Base-by-base conservation (phyloP, 805 yeast genomes). In the Barnettozyma sucrosica region DNA sequence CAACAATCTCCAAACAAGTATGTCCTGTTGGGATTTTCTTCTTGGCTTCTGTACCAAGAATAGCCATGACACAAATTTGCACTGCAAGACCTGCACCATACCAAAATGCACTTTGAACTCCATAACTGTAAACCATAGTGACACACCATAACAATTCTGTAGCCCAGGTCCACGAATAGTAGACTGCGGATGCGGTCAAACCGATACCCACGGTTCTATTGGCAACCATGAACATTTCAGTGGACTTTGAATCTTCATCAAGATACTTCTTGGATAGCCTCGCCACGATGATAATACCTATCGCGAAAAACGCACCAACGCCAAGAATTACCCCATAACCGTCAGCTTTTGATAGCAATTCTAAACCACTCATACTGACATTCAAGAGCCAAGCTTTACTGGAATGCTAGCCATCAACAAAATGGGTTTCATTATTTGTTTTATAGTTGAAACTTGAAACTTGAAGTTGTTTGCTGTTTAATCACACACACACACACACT, bases 81-180 rank as follows among this genome's bases (percentile, higher is more conserved):
- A 67, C 62, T 28, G 71, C 59, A 43, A 65, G 67, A 24, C 70
- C 72, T 39, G 65, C 55, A 33, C 52, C 57, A 47, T 69, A 71
- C 53, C 61, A 51, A 48, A 57, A 65, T 0, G 66, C 62, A 23
- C 69, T 70, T 50, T 58, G 61, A 11, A 74, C 56, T 25, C 77
- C 77, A 55, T 70, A 63, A 7, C 53, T 36, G 48, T 72, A 73
- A 36, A 66, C 55, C 71, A 69, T 62, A 4, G 67, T 59, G 5
- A 69, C 63, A 9, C 69, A 62, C 32, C 62, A 53, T 39, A 64
- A 59, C 43, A 65, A 59, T 33, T 66, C 72, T 42, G 69, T 66
- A 9, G 71, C 68, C 74, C 76, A 71, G 18, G 73, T 69, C 78
- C 78, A 74, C 1, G 72, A 64, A 6, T 72, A 66, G 8, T 69